Percentiles rank a stretch among this genome's conserved stretches.
These are phyloP conservation scores for Fraxinus ornus DNA, from an alignment of 305 asterid species.

Conservation along the genomic window DNA sequence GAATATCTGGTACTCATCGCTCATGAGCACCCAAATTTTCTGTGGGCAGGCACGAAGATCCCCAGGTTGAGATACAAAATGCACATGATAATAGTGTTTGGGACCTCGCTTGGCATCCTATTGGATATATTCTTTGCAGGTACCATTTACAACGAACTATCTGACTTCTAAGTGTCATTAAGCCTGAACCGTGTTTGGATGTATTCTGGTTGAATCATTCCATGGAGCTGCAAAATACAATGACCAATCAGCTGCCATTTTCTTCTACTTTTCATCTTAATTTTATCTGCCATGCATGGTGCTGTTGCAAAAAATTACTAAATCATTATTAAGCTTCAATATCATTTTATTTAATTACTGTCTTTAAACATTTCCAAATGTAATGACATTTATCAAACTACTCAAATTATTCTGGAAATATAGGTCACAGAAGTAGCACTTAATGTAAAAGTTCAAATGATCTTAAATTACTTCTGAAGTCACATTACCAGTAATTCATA, in stretches of 20 bases:
- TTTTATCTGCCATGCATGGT: not conserved
- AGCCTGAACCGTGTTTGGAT: not conserved
- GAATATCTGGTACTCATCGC: conserved; percentile 20
- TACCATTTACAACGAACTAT: conserved; percentile 18
- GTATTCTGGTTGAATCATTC: not conserved
- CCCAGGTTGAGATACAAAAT: conserved; percentile 87
- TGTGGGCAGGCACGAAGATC: conserved; percentile 85
- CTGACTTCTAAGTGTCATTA: not conserved
- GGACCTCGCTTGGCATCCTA: conserved; percentile 99
- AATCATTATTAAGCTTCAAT: not conserved
- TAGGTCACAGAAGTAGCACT: not conserved
- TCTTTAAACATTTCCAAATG: not conserved
- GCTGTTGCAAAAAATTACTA: not conserved
- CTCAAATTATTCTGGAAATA: not conserved
- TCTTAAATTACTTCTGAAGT: not conserved
- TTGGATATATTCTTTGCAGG: conserved; percentile 98
- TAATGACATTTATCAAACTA: not conserved
- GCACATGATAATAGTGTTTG: conserved; percentile 98
- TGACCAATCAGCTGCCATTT: not conserved
- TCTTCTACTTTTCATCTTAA: conserved; percentile 11
- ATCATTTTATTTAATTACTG: not conserved
- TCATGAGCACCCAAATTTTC: conserved; percentile 20
- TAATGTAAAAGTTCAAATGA: not conserved
- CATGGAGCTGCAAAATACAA: not conserved
- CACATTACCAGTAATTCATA: not conserved